Evolutionary conservation across 2,329 filamentous ascomycete genomes (phyloP).

Genomic region (Paramyrothecium roridum): DNA sequence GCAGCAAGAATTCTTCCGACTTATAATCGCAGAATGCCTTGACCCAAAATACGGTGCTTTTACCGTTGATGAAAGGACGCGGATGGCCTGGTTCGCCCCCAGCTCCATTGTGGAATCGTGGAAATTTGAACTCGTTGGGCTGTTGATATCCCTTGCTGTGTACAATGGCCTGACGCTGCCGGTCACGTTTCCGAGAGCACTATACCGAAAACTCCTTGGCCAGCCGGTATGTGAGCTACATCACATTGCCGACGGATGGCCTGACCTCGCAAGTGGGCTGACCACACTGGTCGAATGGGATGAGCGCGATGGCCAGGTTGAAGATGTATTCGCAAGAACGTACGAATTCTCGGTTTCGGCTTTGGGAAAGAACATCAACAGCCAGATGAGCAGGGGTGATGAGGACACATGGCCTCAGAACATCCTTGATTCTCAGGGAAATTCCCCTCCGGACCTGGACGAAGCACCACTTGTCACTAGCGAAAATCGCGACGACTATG

Average conservation of each 20-base stretch:
- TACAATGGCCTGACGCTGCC: slow-evolving; percentile 93
- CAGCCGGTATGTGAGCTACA: slow-evolving; percentile 67
- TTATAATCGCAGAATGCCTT: slow-evolving; percentile 77
- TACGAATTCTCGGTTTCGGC: slow-evolving; percentile 76
- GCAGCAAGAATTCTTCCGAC: slow-evolving; percentile 91
- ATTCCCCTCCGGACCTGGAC: slow-evolving; percentile 28
- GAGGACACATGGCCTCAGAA: slow-evolving; percentile 56
- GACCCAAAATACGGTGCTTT: slow-evolving; percentile 78
- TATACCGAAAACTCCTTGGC: slow-evolving; percentile 78
- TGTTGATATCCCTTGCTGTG: slow-evolving; percentile 84
- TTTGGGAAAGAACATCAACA: slow-evolving; percentile 54
- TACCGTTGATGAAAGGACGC: slow-evolving; percentile 69
- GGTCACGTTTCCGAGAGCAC: slow-evolving; percentile 78
- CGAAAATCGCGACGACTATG: slow-evolving; percentile 72
- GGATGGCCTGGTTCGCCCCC: slow-evolving; percentile 85
- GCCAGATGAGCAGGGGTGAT: slow-evolving; percentile 46
- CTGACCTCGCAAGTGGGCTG: slow-evolving; percentile 72
- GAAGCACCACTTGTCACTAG: slow-evolving; percentile 76
- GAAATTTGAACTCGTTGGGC: slow-evolving; percentile 85
- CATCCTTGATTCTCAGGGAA: slow-evolving; percentile 18
- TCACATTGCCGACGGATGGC: slow-evolving; percentile 86
- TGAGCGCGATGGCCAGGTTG: slow-evolving; percentile 69
- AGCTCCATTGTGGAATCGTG: slow-evolving; percentile 78
- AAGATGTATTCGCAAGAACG: slow-evolving; percentile 77
- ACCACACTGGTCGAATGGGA: slow-evolving; percentile 73